These are phyloP conservation scores for Diversispora epigaea DNA, from an alignment of 192 early-diverging fungal genomes.

Conservation along the genomic window DNA sequence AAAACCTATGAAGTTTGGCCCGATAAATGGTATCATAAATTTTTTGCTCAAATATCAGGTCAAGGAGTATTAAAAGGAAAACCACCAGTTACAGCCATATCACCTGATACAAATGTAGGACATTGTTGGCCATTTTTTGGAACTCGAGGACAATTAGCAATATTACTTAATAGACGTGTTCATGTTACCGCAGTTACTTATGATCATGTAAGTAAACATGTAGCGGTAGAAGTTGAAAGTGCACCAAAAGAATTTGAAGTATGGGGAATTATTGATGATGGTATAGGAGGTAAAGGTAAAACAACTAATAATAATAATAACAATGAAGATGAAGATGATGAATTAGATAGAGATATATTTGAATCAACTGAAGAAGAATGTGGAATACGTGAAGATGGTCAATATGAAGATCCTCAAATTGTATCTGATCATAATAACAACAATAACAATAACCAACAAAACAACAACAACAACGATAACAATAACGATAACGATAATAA, in stretches of 20 bases:
- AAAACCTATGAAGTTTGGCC: constrained; percentile 31
- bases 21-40: not conserved
- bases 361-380: constrained; percentile 30
- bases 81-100: constrained; percentile 44
- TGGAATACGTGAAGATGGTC: not conserved
- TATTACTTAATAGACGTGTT: constrained; percentile 59
- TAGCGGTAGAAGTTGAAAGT: constrained; percentile 58
- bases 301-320: constrained; percentile 31
- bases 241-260: constrained; percentile 67
- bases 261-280: constrained; percentile 48
- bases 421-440: not conserved
- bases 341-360: not conserved
- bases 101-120: constrained; percentile 56
- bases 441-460: not conserved
- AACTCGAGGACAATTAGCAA: constrained; percentile 56
- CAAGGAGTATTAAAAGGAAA: constrained; percentile 35
- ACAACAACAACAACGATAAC: not conserved
- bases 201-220: constrained; percentile 63
- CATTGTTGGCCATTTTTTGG: constrained; percentile 78
- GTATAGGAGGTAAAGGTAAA: constrained; percentile 14
- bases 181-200: constrained; percentile 61
- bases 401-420: constrained; percentile 4
- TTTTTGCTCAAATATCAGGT: constrained; percentile 23
- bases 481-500: not conserved
- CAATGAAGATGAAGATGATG: not conserved